These are phyloP conservation scores for Rhizoclosmatium sp. DNA, from an alignment of 192 early-diverging fungal species.

Conservation along the genomic window DNA sequence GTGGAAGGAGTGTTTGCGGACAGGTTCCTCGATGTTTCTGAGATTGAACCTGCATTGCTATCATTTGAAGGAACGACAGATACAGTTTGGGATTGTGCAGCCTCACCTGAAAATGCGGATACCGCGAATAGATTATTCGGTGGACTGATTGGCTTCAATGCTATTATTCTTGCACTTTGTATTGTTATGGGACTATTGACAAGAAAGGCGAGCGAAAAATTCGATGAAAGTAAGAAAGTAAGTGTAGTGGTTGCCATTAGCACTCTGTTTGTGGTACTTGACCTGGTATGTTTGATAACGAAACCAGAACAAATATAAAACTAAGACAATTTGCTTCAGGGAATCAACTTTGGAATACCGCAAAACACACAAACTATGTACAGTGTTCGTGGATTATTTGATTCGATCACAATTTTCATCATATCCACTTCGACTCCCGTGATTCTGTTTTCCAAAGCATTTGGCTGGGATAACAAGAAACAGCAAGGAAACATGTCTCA, in stretches of 20 bases:
- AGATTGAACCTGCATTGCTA: neutral
- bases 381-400: neutral
- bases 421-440: neutral
- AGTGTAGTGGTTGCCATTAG: neutral
- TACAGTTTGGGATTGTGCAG: neutral
- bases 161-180: neutral
- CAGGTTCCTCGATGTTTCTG: neutral
- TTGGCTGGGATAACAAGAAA: too few relatives aligned
- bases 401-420: neutral
- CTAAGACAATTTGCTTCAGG: neutral
- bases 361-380: neutral
- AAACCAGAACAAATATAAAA: neutral
- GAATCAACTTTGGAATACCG: neutral
- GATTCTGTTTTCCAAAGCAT: neutral
- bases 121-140: neutral
- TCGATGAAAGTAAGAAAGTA: constrained; percentile 2
- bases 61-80: neutral
- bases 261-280: neutral
- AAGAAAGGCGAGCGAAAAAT: neutral
- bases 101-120: neutral
- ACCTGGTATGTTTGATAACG: neutral
- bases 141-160: constrained; percentile 2
- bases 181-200: neutral
- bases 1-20: neutral
- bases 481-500: too few relatives aligned